Evolutionary conservation across 2,329 filamentous ascomycete genomes (phyloP).

Genomic region (Pseudocercospora vitis): DNA sequence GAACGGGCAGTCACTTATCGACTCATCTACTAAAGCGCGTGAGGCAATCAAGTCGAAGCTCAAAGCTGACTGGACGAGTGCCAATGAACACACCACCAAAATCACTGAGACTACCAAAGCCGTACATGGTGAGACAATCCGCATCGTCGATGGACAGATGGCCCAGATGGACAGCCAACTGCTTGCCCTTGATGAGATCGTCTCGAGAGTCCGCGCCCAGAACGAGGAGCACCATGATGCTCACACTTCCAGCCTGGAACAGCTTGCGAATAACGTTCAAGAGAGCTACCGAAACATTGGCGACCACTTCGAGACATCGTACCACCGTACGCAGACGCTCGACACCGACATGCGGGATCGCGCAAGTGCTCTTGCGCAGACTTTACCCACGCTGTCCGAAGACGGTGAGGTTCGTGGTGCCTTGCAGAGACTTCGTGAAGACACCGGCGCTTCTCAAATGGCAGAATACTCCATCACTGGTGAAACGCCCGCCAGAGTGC

Average conservation of each 20-base stretch:
- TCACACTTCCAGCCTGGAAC: constrained; percentile 65
- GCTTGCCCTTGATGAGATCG: constrained; percentile 85
- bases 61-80: constrained; percentile 79
- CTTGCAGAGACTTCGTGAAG: constrained; percentile 67
- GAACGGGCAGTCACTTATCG: constrained; percentile 67
- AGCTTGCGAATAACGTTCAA: constrained; percentile 67
- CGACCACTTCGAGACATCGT: constrained; percentile 67
- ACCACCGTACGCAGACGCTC: constrained; percentile 67
- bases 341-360: constrained; percentile 66
- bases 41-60: constrained; percentile 78
- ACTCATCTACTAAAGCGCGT: constrained; percentile 69
- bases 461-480: constrained; percentile 84
- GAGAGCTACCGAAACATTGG: constrained; percentile 71
- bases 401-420: constrained; percentile 64
- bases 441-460: constrained; percentile 64
- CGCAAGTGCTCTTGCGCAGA: constrained; percentile 58
- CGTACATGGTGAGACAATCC: constrained; percentile 86
- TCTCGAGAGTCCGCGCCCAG: constrained; percentile 74
- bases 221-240: constrained; percentile 75
- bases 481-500: constrained; percentile 75
- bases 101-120: constrained; percentile 82
- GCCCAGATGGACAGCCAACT: constrained; percentile 85
- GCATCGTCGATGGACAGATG: constrained; percentile 87
- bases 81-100: constrained; percentile 76
- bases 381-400: constrained; percentile 60